phyloP scores from a whole-genome alignment of 805 yeast genomes.

The Kluyveromyces aestuarii region DNA sequence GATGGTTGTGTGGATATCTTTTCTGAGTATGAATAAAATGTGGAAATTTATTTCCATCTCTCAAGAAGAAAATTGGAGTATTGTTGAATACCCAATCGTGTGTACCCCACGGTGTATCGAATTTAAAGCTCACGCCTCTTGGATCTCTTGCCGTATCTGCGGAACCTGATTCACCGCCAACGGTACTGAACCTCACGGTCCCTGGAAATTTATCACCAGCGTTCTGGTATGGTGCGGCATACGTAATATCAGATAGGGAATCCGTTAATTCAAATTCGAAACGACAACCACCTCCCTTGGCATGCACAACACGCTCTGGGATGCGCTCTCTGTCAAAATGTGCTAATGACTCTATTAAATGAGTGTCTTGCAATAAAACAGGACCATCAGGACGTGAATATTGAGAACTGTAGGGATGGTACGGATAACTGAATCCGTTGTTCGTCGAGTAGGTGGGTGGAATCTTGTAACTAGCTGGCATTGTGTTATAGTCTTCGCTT shows the following conservation, averaged over 20 bases:
- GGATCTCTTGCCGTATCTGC: conserved; percentile 84
- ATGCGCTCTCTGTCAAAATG: conserved; percentile 58
- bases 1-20: conserved; percentile 55
- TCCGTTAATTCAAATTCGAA: conserved; percentile 53
- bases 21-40: conserved; percentile 85
- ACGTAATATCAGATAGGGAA: conserved; percentile 43
- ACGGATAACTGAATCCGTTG: conserved; percentile 44
- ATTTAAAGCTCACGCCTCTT: conserved; percentile 73
- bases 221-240: conserved; percentile 34
- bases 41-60: conserved; percentile 74
- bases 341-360: conserved; percentile 45
- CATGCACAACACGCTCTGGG: conserved; percentile 62
- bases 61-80: conserved; percentile 75
- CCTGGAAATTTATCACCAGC: conserved; percentile 36
- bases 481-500: not conserved
- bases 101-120: conserved; percentile 79
- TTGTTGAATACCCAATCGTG: conserved; percentile 80
- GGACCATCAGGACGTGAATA: conserved; percentile 51
- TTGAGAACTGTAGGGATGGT: conserved; percentile 47
- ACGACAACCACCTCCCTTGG: conserved; percentile 57
- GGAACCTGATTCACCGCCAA: conserved; percentile 77
- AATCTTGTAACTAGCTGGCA: not conserved
- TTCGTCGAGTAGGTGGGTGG: conserved; percentile 32
- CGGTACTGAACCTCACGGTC: conserved; percentile 57
- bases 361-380: conserved; percentile 47